These are phyloP conservation scores for Paramecium tetraurelia DNA, from an alignment of 73 alveolate species.

Conservation along the genomic window DNA sequence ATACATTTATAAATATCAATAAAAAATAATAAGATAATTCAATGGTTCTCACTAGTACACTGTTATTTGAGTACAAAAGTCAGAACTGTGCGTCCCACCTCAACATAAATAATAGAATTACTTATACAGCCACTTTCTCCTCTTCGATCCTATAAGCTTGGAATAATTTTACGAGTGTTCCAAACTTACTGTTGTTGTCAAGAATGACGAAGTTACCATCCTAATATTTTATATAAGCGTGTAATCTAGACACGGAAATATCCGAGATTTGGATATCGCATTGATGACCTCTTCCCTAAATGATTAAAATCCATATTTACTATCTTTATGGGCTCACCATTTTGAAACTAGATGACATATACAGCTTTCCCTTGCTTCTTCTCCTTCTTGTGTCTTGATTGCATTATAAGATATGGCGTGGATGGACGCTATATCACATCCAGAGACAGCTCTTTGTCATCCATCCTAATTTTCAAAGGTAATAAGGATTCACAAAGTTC, in stretches of 20 bases:
- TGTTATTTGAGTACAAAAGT: not conserved
- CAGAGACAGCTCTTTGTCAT: not conserved
- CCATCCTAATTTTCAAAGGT: constrained; percentile 27
- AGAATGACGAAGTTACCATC: constrained; percentile 60
- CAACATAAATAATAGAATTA: not conserved
- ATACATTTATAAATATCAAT: not conserved
- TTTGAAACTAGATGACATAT: not conserved
- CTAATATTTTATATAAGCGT: constrained; percentile 59
- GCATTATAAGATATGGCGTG: not conserved
- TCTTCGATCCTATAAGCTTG: not conserved
- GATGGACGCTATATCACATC: not conserved
- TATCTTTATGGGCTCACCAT: not conserved
- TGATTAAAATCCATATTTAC: not conserved
- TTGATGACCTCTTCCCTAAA: constrained; percentile 70
- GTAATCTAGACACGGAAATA: constrained; percentile 68
- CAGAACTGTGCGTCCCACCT: constrained; percentile 1
- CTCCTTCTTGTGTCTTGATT: not conserved
- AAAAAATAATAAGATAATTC: not conserved
- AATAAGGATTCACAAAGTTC: constrained; percentile 25
- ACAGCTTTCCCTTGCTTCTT: not conserved
- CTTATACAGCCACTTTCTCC: constrained; percentile 43
- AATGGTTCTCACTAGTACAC: not conserved
- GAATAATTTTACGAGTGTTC: constrained; percentile 62
- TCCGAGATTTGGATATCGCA: constrained; percentile 69
- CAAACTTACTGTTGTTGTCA: constrained; percentile 66